Conservation (phyloP, 495 filamentous ascomycete species). For the Ascodesmis nigricans region DNA sequence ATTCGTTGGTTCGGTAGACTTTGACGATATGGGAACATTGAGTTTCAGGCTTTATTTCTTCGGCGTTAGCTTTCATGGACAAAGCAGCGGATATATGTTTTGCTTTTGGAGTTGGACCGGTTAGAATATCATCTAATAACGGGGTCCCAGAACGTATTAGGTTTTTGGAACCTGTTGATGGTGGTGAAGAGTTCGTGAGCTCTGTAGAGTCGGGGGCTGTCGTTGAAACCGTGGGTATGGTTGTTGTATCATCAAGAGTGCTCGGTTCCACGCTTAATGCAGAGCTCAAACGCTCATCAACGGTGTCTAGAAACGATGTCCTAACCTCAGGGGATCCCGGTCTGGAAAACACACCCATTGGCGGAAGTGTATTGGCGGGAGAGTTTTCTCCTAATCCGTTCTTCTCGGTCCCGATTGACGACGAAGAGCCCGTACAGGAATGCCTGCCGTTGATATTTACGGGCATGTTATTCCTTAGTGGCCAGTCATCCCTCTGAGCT, state of each 20-base stretch:
- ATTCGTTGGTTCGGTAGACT: constrained; percentile 83
- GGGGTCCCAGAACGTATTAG: no score
- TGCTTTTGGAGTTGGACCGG: constrained; percentile 12
- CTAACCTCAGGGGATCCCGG: background rate
- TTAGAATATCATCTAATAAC: no score
- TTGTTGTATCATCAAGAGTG: constrained; percentile 6
- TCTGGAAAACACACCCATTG: no score
- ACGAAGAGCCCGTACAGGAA: no score
- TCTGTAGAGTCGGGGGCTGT: constrained; percentile 3
- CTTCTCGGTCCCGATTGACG: no score
- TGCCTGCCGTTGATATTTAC: no score
- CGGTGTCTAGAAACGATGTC: background rate
- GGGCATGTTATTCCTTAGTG: no score
- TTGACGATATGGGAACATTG: constrained; percentile 43
- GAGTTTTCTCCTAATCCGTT: no score
- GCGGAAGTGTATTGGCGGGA: no score
- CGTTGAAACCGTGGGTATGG: background rate
- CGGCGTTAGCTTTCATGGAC: constrained; percentile 1
- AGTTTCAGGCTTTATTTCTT: constrained; percentile 3
- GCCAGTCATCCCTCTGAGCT: no score
- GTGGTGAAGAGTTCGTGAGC: constrained; percentile 7
- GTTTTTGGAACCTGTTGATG: no score
- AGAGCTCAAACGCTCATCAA: constrained; percentile 7
- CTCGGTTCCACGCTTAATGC: constrained; percentile 11
- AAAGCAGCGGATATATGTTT: constrained; percentile 4